A percentile compares a stretch with the other conserved stretches of the same genome.
phyloP scores from a whole-genome alignment of 495 filamentous ascomycete genomes.

The Neurospora sp. region DNA sequence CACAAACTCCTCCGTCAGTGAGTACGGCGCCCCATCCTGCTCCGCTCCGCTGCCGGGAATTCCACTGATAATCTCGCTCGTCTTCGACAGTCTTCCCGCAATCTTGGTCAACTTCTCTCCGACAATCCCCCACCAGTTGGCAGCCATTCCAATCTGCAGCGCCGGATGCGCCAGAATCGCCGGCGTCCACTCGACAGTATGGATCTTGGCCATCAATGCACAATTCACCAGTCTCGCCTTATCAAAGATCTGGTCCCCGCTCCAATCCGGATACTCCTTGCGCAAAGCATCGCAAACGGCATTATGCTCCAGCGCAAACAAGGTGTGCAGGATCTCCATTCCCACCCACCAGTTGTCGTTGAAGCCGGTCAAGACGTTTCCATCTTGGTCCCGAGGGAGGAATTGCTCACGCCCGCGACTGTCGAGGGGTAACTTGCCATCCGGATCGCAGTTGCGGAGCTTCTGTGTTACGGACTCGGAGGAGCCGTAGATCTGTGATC shows the following conservation, averaged over 20 bases:
- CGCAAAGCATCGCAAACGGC: constrained; percentile 26
- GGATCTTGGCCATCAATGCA: constrained; percentile 38
- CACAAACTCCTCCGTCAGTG: constrained; percentile 37
- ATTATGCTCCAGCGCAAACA: constrained; percentile 37
- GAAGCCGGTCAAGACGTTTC: constrained; percentile 32
- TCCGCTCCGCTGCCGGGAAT: constrained; percentile 31
- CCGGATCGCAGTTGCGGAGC: constrained; percentile 16
- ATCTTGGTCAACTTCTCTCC: constrained; percentile 31
- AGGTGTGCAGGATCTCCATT: constrained; percentile 32
- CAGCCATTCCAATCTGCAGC: constrained; percentile 26
- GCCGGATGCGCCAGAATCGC: constrained; percentile 34
- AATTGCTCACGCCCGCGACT: constrained; percentile 17
- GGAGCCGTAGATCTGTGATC: constrained; percentile 35
- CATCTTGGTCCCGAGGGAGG: constrained; percentile 23
- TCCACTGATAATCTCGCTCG: constrained; percentile 27
- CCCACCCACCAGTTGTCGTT: constrained; percentile 36
- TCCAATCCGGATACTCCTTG: constrained; percentile 21
- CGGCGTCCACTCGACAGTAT: constrained; percentile 38
- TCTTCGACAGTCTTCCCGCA: constrained; percentile 26
- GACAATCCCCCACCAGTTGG: constrained; percentile 36
- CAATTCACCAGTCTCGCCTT: constrained; percentile 35
- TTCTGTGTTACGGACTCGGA: constrained; percentile 21
- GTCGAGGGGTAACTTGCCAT: constrained; percentile 28
- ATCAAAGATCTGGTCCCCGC: constrained; percentile 30
- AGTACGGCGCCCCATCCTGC: constrained; percentile 25